phyloP scores from a whole-genome alignment of 768 basidiomycete species.

The Trametes coccinea region DNA sequence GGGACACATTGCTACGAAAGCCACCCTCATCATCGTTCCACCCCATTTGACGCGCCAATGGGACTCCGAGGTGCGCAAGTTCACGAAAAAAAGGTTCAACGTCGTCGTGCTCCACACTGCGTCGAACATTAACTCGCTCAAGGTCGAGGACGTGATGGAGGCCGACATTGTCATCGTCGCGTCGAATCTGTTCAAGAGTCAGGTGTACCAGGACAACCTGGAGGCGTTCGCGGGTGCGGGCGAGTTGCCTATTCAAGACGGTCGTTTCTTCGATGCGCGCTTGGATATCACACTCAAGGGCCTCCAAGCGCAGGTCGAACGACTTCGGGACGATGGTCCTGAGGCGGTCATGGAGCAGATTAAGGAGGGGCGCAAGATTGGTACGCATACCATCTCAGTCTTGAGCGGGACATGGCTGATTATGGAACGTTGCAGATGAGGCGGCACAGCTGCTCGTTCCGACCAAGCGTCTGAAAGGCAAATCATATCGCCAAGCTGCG shows the following conservation, averaged over 20 bases:
- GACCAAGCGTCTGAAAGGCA: constrained; percentile 75
- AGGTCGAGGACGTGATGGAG: constrained; percentile 70
- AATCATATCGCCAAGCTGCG: constrained; percentile 64
- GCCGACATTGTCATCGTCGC: constrained; percentile 89
- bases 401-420: background rate
- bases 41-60: constrained; percentile 90
- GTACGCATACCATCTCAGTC: constrained; percentile 39
- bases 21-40: constrained; percentile 83
- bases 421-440: constrained; percentile 46
- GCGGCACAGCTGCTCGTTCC: constrained; percentile 46
- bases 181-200: constrained; percentile 81
- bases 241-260: constrained; percentile 71
- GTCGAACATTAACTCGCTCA: constrained; percentile 66
- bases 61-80: constrained; percentile 84
- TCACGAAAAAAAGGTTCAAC: constrained; percentile 60
- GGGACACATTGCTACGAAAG: constrained; percentile 78
- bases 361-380: constrained; percentile 55
- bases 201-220: constrained; percentile 74
- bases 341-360: constrained; percentile 64
- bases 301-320: constrained; percentile 66
- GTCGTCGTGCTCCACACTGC: constrained; percentile 69
- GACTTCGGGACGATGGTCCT: constrained; percentile 65
- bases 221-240: constrained; percentile 69
- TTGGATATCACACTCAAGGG: constrained; percentile 61
- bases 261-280: constrained; percentile 87